Conservation (phyloP, 805 yeast species). For the Ogataea populi-albae region DNA sequence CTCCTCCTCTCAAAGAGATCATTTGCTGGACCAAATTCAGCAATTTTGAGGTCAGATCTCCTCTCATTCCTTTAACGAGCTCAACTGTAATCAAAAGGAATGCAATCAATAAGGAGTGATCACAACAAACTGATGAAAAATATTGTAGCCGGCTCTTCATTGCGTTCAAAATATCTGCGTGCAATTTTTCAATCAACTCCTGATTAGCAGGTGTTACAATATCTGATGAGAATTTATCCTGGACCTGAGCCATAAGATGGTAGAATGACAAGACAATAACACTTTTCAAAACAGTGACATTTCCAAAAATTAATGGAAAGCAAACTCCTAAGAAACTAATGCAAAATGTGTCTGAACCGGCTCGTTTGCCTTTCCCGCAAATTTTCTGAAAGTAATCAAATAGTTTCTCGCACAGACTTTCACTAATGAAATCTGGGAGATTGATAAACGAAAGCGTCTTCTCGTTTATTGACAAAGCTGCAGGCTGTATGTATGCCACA, state of each 20-base stretch:
- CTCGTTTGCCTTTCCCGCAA: constrained; percentile 2
- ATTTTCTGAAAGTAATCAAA: constrained; percentile 12
- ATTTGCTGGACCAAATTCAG: constrained; percentile 14
- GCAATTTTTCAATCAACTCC: constrained; percentile 5
- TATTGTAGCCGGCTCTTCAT: constrained; percentile 12
- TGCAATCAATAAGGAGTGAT: constrained; percentile 18
- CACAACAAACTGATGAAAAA: constrained; percentile 20
- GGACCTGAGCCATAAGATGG: constrained; percentile 8
- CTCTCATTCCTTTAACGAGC: constrained; percentile 10
- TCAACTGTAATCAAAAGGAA: constrained; percentile 15
- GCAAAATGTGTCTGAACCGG: too few species aligned
- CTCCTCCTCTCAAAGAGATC: constrained; percentile 21
- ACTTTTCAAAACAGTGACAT: constrained; percentile 14
- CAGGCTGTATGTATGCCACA: constrained; percentile 12
- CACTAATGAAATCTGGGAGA: constrained; percentile 11
- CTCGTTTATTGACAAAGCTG: constrained; percentile 12
- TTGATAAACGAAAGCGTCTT: constrained; percentile 8
- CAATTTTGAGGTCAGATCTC: constrained; percentile 8
- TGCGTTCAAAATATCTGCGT: constrained; percentile 11
- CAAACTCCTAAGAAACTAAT: constrained; percentile 15
- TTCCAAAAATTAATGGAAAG: constrained; percentile 19
- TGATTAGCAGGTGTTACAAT: not conserved
- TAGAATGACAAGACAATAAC: constrained; percentile 17
- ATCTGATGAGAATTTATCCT: not conserved
- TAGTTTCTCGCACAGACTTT: constrained; percentile 10